Percentiles rank a stretch among this genome's conserved stretches.
phyloP scores from a whole-genome alignment of 108 stramenopile genomes.

The Cylindrotheca closterium region DNA sequence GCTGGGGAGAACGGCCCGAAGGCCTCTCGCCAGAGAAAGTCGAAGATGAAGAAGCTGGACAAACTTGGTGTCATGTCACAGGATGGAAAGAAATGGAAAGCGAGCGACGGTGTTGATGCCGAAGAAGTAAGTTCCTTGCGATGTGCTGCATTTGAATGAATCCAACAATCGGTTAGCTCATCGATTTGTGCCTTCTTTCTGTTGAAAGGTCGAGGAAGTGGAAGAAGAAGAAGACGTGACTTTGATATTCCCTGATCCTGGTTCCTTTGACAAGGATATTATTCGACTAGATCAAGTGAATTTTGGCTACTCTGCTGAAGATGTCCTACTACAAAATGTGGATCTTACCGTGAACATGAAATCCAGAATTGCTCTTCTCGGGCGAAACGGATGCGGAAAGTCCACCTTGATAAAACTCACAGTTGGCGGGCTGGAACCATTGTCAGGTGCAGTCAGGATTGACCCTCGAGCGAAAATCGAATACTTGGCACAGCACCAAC shows the following conservation, averaged over 20 bases:
- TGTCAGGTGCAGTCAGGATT: slow-evolving; percentile 67
- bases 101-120: slow-evolving; percentile 58
- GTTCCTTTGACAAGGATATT: slow-evolving; percentile 65
- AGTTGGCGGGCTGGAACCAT: slow-evolving; percentile 76
- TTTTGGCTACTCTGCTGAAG: slow-evolving; percentile 76
- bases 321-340: slow-evolving; percentile 51
- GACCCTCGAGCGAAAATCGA: slow-evolving; percentile 83
- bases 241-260: slow-evolving; percentile 83
- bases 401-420: slow-evolving; percentile 85
- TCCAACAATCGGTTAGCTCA: no score
- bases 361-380: slow-evolving; percentile 58
- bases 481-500: slow-evolving; percentile 92
- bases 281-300: slow-evolving; percentile 77
- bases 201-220: slow-evolving; percentile 45
- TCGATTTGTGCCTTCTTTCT: background rate
- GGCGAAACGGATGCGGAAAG: slow-evolving; percentile 78
- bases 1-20: slow-evolving; percentile 70
- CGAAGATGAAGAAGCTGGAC: slow-evolving; percentile 75
- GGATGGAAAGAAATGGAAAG: slow-evolving; percentile 63
- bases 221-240: slow-evolving; percentile 73
- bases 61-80: slow-evolving; percentile 66
- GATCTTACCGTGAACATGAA: slow-evolving; percentile 56
- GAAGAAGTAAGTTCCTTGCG: slow-evolving; percentile 42
- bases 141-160: no score
- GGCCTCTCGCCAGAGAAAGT: slow-evolving; percentile 61